Conservation (phyloP, 495 filamentous ascomycete genomes). For the Darksidea phi region DNA sequence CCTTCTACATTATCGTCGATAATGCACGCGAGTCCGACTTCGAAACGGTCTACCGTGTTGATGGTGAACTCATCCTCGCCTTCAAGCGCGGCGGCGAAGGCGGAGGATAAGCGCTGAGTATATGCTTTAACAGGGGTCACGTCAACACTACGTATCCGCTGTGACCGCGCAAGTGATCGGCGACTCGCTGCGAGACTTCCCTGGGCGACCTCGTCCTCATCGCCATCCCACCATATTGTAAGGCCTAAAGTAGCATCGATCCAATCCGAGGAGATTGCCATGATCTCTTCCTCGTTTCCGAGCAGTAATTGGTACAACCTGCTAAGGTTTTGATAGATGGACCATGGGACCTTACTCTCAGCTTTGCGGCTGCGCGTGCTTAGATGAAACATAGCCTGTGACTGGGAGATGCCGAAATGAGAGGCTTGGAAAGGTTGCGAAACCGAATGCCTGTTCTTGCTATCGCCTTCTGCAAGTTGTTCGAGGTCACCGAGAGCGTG, state of each 20-base stretch:
- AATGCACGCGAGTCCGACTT: slow-evolving; percentile 75
- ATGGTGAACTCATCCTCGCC: slow-evolving; percentile 59
- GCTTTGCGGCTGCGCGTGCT: slow-evolving; percentile 69
- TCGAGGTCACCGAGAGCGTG: slow-evolving; percentile 63
- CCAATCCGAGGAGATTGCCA: slow-evolving; percentile 75
- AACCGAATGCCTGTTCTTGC: slow-evolving; percentile 20
- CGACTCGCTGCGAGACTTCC: slow-evolving; percentile 40
- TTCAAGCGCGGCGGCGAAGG: slow-evolving; percentile 53
- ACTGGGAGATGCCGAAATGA: slow-evolving; percentile 53
- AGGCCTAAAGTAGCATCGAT: slow-evolving; percentile 77
- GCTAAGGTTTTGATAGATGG: slow-evolving; percentile 75
- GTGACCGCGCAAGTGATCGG: slow-evolving; percentile 38
- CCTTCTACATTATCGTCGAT: slow-evolving; percentile 75
- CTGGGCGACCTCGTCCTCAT: slow-evolving; percentile 54
- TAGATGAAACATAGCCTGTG: slow-evolving; percentile 45
- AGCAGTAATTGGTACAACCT: slow-evolving; percentile 73
- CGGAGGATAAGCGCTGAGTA: slow-evolving; percentile 51
- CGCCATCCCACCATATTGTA: slow-evolving; percentile 85
- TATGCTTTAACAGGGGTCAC: slow-evolving; percentile 53
- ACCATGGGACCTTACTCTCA: slow-evolving; percentile 80
- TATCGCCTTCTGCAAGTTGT: slow-evolving; percentile 52
- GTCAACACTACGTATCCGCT: slow-evolving; percentile 45
- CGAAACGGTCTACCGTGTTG: slow-evolving; percentile 67
- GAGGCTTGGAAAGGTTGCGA: slow-evolving; percentile 47
- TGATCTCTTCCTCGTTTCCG: slow-evolving; percentile 66